Conservation (phyloP, 768 basidiomycete genomes). For the Punctularia strigosozonata region DNA sequence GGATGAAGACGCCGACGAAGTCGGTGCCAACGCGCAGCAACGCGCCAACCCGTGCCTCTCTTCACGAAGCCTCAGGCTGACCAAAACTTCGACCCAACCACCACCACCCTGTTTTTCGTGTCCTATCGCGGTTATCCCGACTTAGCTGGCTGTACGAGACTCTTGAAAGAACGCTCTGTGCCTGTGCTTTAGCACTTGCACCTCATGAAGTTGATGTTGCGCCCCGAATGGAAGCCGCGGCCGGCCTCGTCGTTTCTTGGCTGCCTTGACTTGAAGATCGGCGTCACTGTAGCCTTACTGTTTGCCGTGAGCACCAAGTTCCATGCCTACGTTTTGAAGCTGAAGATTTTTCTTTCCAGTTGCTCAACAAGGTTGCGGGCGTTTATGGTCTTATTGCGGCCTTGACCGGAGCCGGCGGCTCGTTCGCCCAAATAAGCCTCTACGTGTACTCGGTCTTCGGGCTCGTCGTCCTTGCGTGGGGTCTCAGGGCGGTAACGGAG, state of each 20-base stretch:
- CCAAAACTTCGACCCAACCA: background rate
- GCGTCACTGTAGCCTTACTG: constrained; percentile 76
- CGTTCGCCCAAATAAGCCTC: constrained; percentile 83
- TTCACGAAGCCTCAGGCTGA: constrained; percentile 2
- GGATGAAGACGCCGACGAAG: background rate
- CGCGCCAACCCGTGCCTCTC: constrained; percentile 3
- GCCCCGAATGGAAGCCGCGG: constrained; percentile 75
- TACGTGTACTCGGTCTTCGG: constrained; percentile 88
- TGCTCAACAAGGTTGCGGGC: constrained; percentile 96
- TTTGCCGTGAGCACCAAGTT: constrained; percentile 59
- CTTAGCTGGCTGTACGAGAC: no score
- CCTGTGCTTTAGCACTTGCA: no score
- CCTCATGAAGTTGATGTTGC: constrained; percentile 68
- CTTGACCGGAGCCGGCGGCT: constrained; percentile 82
- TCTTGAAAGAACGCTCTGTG: no score
- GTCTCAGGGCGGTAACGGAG: constrained; percentile 72
- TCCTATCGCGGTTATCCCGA: no score
- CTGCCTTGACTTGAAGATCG: constrained; percentile 87
- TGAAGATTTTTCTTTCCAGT: constrained; percentile 26
- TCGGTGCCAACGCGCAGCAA: background rate
- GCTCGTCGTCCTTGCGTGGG: constrained; percentile 77
- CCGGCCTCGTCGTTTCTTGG: constrained; percentile 77
- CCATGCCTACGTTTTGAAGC: constrained; percentile 1
- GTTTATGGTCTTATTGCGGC: constrained; percentile 93
- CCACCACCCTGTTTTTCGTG: no score